phyloP scores from a whole-genome alignment of 306 rosid genomes.

The Prunus mume region DNA sequence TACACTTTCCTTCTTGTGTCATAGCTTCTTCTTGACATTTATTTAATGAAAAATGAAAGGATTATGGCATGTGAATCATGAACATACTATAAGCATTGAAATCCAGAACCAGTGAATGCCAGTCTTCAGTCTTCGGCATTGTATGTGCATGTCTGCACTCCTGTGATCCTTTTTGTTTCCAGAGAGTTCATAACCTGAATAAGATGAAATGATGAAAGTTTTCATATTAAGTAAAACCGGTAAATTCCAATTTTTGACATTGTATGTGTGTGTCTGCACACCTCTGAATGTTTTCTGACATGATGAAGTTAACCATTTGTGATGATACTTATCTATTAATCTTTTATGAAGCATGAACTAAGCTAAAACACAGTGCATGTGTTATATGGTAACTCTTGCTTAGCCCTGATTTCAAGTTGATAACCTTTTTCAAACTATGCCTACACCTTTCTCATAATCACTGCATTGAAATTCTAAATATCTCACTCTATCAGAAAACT shows the following conservation, averaged over 20 bases:
- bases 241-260: background rate
- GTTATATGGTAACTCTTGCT: background rate
- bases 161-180: background rate
- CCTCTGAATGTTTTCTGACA: background rate
- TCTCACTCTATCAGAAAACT: conserved; percentile 63
- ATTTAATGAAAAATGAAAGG: conserved; percentile 2
- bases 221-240: background rate
- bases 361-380: background rate
- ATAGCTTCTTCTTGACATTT: conserved; percentile 20
- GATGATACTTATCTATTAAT: background rate
- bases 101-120: background rate
- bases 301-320: background rate
- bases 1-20: conserved; percentile 33
- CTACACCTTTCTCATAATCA: conserved; percentile 12
- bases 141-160: background rate
- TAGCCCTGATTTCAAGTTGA: background rate
- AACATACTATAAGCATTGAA: background rate
- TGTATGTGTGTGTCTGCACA: background rate
- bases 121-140: background rate
- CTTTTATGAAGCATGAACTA: background rate
- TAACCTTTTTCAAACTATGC: conserved; percentile 1
- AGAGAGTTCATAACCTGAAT: background rate
- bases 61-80: conserved; percentile 1
- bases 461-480: conserved; percentile 38
- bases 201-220: background rate